A percentile compares a stretch with the other conserved stretches of the same genome.
Evolutionary conservation across 805 yeast genomes (phyloP).

Genomic region (Metschnikowia amazonensis): DNA sequence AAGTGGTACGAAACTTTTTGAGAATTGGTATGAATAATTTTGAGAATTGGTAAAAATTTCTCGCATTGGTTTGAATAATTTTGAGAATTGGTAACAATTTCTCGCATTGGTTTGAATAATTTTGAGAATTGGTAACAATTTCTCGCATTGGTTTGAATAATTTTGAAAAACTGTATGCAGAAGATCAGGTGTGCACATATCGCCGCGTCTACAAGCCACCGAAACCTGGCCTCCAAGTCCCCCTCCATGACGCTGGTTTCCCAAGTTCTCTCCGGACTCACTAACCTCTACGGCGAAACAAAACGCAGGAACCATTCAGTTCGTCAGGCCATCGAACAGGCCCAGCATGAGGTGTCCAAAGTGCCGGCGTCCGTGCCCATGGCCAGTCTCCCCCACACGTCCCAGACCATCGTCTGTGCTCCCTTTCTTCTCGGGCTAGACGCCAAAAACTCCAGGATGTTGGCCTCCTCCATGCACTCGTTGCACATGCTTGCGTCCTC

Average conservation of each 20-base stretch:
- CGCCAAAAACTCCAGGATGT: conserved; percentile 69
- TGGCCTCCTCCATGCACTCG: conserved; percentile 67
- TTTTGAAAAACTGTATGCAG: no score
- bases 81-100: no score
- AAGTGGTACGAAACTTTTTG: no score
- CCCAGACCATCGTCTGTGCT: conserved; percentile 25
- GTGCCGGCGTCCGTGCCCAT: conserved; percentile 2
- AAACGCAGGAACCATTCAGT: conserved; percentile 70
- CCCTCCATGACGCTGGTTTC: conserved; percentile 15
- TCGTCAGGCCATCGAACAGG: conserved; percentile 39
- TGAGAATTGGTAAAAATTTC: no score
- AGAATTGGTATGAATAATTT: no score
- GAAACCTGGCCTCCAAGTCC: neutral
- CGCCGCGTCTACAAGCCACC: no score
- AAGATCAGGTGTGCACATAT: no score
- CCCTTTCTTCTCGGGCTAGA: conserved; percentile 75
- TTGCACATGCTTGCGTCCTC: conserved; percentile 57
- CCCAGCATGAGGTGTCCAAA: conserved; percentile 18
- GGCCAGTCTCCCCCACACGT: conserved; percentile 41
- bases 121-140: no score
- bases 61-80: no score
- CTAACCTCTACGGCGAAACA: conserved; percentile 60
- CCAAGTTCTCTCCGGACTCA: conserved; percentile 46
- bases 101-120: no score
- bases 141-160: no score